phyloP scores from a whole-genome alignment of 768 basidiomycete genomes.

The Agaricus sinodeliciosus region DNA sequence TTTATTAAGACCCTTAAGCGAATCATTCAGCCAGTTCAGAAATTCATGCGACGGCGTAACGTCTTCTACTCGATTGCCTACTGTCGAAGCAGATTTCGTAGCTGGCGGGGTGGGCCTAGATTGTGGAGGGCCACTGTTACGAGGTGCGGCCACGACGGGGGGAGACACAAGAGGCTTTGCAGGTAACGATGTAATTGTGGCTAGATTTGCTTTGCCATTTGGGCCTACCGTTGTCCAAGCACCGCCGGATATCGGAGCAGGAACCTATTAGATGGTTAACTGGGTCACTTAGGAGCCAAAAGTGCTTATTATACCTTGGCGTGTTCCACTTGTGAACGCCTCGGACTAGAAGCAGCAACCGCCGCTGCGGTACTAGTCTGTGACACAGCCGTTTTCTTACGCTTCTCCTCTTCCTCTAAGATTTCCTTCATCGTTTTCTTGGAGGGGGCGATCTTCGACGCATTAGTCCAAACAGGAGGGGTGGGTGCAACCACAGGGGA shows the following conservation, averaged over 20 bases:
- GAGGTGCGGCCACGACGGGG: constrained; percentile 18
- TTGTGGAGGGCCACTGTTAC: constrained; percentile 33
- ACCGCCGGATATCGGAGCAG: constrained; percentile 28
- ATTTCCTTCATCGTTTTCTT: constrained; percentile 99
- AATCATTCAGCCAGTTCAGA: constrained; percentile 83
- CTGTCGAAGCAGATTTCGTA: constrained; percentile 24
- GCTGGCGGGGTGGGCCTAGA: constrained; percentile 30
- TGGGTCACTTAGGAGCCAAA: not conserved
- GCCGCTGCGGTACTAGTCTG: constrained; percentile 56
- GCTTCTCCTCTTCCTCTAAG: constrained; percentile 91
- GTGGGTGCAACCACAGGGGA: constrained; percentile 17
- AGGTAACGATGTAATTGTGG: constrained; percentile 26
- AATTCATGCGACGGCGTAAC: constrained; percentile 82
- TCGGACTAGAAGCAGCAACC: constrained; percentile 45
- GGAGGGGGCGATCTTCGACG: constrained; percentile 40
- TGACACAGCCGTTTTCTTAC: constrained; percentile 54
- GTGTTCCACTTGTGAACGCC: constrained; percentile 75
- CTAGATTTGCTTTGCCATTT: constrained; percentile 51
- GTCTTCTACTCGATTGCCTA: constrained; percentile 50
- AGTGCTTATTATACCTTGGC: constrained; percentile 46
- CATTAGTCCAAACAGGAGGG: constrained; percentile 67
- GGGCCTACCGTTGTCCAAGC: constrained; percentile 88
- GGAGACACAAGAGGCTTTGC: constrained; percentile 11
- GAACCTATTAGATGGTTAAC: not conserved
- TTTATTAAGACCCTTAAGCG: constrained; percentile 71